phyloP scores from a whole-genome alignment of 2,329 filamentous ascomycete species.

The Rhexocercosporidium sp. region DNA sequence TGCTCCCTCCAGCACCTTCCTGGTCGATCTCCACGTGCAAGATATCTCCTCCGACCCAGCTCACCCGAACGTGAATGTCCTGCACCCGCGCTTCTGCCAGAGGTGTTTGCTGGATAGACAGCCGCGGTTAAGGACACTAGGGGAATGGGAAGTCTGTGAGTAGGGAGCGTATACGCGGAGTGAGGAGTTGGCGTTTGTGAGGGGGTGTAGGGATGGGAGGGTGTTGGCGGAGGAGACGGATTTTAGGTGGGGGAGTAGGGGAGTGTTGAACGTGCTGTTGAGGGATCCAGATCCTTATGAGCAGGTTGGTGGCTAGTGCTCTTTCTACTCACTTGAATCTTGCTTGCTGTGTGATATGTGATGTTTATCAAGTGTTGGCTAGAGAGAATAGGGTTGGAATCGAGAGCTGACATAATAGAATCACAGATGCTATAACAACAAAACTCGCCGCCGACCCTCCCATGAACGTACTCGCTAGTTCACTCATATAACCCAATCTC shows the following conservation, averaged over 20 bases:
- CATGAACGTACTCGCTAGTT: not conserved
- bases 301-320: not conserved
- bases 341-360: not conserved
- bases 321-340: not conserved
- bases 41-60: not conserved
- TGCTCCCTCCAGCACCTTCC: not conserved
- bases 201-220: not conserved
- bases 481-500: not conserved
- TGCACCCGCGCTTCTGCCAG: not conserved
- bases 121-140: not conserved
- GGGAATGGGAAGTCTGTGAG: not conserved
- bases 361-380: not conserved
- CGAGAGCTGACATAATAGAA: not conserved
- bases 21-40: not conserved
- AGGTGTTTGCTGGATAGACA: not conserved
- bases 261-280: not conserved
- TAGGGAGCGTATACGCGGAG: not conserved
- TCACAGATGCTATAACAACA: not conserved
- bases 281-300: not conserved
- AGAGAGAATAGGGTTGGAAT: not conserved
- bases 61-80: not conserved
- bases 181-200: not conserved
- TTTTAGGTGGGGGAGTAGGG: not conserved
- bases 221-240: not conserved
- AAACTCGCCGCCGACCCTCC: not conserved